These are phyloP conservation scores for Lodderomyces elongisporus DNA, from an alignment of 1,139 yeast species.

Conservation along the genomic window DNA sequence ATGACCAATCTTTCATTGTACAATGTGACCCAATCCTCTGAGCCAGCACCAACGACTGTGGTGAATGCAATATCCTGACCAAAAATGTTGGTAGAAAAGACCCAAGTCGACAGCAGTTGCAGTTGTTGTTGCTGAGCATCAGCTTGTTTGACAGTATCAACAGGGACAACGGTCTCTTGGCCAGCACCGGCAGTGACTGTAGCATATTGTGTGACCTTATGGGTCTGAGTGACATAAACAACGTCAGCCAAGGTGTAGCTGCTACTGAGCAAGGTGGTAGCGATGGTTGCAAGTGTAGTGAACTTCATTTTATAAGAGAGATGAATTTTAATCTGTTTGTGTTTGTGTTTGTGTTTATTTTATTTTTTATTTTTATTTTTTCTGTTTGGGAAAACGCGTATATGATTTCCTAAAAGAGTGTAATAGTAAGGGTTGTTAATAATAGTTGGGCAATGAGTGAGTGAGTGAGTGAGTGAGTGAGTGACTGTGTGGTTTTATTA, in stretches of 20 bases:
- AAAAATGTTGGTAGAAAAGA: constrained; percentile 10
- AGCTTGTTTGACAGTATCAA: too few species aligned
- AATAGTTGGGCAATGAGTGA: too few species aligned
- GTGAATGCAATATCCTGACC: constrained; percentile 11
- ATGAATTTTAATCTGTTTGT: constrained; percentile 1
- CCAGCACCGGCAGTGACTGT: constrained; percentile 7
- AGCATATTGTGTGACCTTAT: constrained; percentile 19
- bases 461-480: too few species aligned
- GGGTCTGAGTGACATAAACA: constrained; percentile 22
- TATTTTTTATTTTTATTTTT: too few species aligned
- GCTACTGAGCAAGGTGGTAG: constrained; percentile 7
- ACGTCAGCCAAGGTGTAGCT: constrained; percentile 18
- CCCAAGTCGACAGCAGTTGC: constrained; percentile 10
- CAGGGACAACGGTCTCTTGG: constrained; percentile 5
- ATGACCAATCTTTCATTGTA: constrained; percentile 7
- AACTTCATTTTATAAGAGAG: constrained; percentile 6
- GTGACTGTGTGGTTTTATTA: too few species aligned
- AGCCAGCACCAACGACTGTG: constrained; percentile 7
- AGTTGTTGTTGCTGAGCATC: constrained; percentile 5
- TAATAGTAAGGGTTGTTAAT: too few species aligned
- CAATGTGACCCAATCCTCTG: constrained; percentile 4
- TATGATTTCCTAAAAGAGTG: too few species aligned
- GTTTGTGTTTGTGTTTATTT: constrained; percentile 1
- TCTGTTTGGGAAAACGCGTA: too few species aligned
- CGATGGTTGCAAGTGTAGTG: constrained; percentile 7